A percentile compares a stretch with the other conserved stretches of the same genome.
Evolutionary conservation across 2,329 filamentous ascomycete species (phyloP).

Genomic region (Botrytis porri): DNA sequence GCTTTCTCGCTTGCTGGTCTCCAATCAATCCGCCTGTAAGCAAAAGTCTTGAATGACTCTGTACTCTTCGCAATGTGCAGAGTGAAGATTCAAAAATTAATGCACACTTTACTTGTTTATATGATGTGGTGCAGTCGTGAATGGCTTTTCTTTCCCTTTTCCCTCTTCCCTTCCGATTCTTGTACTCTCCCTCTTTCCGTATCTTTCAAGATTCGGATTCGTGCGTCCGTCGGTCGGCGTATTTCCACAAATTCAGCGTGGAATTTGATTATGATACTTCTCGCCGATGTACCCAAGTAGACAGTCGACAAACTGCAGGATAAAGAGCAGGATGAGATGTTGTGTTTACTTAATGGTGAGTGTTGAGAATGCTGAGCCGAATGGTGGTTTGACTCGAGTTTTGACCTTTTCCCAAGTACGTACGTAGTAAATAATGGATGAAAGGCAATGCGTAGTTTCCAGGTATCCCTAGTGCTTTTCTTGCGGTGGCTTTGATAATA

Average conservation of each 20-base stretch:
- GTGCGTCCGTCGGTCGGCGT: conserved; percentile 18
- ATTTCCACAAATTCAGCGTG: background rate
- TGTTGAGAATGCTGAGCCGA: background rate
- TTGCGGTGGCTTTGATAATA: background rate
- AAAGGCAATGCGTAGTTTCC: background rate
- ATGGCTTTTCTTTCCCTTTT: background rate
- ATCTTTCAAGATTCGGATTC: conserved; percentile 17
- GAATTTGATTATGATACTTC: conserved; percentile 3
- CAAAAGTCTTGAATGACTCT: conserved; percentile 6
- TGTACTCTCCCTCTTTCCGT: conserved; percentile 20
- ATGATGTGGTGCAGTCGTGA: background rate
- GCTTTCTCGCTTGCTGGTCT: conserved; percentile 18
- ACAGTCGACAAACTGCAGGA: background rate
- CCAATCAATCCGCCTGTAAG: conserved; percentile 7
- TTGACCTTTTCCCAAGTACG: background rate
- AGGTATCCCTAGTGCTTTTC: background rate
- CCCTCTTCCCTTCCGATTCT: conserved; percentile 19
- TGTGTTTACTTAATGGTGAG: background rate
- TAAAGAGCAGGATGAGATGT: background rate
- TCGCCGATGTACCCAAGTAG: background rate
- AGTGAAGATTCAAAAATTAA: background rate
- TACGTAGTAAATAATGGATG: background rate
- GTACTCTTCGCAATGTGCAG: background rate
- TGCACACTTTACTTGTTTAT: background rate
- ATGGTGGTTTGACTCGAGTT: conserved; percentile 9